Conservation (phyloP, 2,329 filamentous ascomycete species). For the Alternaria incomplexa region DNA sequence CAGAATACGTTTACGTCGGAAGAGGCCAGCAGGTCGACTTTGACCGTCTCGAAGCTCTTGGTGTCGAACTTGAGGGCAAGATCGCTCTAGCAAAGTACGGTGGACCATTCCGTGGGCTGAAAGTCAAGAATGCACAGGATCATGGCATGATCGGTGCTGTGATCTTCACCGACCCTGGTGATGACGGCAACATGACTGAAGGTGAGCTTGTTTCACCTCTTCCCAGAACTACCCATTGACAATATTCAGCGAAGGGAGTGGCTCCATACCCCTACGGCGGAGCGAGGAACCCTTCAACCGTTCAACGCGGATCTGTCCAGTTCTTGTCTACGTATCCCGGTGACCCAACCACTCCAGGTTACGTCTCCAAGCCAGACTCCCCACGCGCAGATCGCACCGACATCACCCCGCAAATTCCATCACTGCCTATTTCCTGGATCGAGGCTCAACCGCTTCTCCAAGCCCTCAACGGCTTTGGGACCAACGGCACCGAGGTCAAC, state of each 20-base stretch:
- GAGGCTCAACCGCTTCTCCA: slow-evolving; percentile 82
- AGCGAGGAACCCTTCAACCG: slow-evolving; percentile 53
- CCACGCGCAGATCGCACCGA: slow-evolving; percentile 70
- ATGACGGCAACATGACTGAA: slow-evolving; percentile 56
- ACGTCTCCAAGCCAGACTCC: slow-evolving; percentile 81
- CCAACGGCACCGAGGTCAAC: slow-evolving; percentile 55
- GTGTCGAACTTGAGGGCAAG: slow-evolving; percentile 55
- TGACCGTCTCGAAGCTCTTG: slow-evolving; percentile 49
- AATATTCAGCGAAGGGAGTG: slow-evolving; percentile 49
- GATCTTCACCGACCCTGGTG: slow-evolving; percentile 55
- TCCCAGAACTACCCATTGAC: neutral
- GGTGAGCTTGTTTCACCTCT: neutral
- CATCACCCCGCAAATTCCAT: slow-evolving; percentile 78
- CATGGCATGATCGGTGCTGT: slow-evolving; percentile 54
- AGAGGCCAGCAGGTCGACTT: slow-evolving; percentile 54
- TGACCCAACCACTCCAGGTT: slow-evolving; percentile 59
- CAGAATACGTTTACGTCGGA: slow-evolving; percentile 57
- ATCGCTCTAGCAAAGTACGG: slow-evolving; percentile 57
- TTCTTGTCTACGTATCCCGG: slow-evolving; percentile 67
- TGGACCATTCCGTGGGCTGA: slow-evolving; percentile 54
- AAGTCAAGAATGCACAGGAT: slow-evolving; percentile 57
- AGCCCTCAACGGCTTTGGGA: slow-evolving; percentile 82
- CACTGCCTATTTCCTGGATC: slow-evolving; percentile 81
- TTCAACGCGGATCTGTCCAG: slow-evolving; percentile 56
- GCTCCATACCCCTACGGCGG: slow-evolving; percentile 51